Evolutionary conservation across 2,329 filamentous ascomycete genomes (phyloP).

Genomic region (Beauveria bassiana): DNA sequence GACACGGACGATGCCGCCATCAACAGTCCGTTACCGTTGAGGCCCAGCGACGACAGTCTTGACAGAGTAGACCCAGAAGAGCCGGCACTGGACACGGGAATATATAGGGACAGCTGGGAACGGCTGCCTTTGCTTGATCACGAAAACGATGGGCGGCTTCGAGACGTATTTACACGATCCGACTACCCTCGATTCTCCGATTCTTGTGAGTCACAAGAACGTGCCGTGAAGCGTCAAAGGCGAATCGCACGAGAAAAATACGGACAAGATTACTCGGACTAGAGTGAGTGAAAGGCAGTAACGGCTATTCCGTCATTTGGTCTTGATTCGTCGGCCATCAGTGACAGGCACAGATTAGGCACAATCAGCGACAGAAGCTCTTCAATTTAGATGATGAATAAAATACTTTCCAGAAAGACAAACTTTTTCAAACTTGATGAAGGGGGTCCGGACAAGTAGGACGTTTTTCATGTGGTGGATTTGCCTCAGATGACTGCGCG

Average conservation of each 20-base stretch:
- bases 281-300: not conserved
- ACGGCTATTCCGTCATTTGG: not conserved
- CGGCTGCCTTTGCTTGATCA: slow-evolving; percentile 17
- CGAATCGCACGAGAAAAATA: too few relatives aligned
- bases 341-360: not conserved
- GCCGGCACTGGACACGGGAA: slow-evolving; percentile 15
- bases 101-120: slow-evolving; percentile 24
- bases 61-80: slow-evolving; percentile 21
- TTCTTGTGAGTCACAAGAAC: not conserved
- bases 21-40: slow-evolving; percentile 15
- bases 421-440: accelerated
- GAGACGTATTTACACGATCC: not conserved
- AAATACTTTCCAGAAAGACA: too few relatives aligned
- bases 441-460: too few relatives aligned
- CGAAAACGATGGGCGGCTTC: not conserved
- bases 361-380: not conserved
- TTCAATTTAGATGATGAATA: not conserved
- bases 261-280: too few relatives aligned
- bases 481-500: too few relatives aligned
- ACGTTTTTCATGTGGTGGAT: too few relatives aligned
- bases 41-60: slow-evolving; percentile 14
- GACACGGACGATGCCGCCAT: not conserved
- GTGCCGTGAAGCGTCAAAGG: not conserved
- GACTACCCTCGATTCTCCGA: not conserved
- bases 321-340: not conserved